These are phyloP conservation scores for Hypomontagnella submonticulosa DNA, from an alignment of 495 filamentous ascomycete genomes.

Conservation along the genomic window DNA sequence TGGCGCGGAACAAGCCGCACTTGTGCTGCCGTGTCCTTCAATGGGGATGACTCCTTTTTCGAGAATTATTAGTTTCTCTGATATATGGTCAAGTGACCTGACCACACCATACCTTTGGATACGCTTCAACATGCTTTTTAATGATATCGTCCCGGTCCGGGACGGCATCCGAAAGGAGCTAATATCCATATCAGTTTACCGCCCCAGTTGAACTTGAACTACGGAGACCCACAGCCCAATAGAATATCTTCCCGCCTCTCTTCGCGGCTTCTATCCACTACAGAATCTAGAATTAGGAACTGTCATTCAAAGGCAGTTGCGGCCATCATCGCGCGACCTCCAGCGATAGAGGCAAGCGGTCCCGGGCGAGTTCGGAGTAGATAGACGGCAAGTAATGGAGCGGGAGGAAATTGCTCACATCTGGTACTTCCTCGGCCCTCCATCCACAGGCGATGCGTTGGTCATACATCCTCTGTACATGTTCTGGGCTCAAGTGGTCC, in stretches of 20 bases:
- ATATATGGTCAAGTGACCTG: conserved; percentile 1
- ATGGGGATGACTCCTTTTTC: conserved; percentile 39
- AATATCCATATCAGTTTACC: conserved; percentile 17
- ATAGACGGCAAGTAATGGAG: too few species aligned
- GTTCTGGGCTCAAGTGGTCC: conserved; percentile 50
- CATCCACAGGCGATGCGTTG: conserved; percentile 57
- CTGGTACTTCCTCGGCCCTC: conserved; percentile 46
- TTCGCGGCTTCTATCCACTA: conserved; percentile 43
- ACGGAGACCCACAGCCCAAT: conserved; percentile 46
- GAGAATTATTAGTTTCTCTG: conserved; percentile 18
- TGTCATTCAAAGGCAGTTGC: conserved; percentile 8
- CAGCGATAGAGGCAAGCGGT: neutral
- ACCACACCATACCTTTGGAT: conserved; percentile 39
- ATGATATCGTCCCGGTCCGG: conserved; percentile 40
- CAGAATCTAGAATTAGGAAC: conserved; percentile 13
- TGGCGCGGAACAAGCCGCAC: conserved; percentile 45
- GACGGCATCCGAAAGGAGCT: conserved; percentile 45
- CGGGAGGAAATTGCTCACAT: conserved; percentile 16
- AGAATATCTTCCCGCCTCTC: conserved; percentile 47
- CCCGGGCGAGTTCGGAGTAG: too few species aligned
- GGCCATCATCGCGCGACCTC: conserved; percentile 4
- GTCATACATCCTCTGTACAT: conserved; percentile 50
- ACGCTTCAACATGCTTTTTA: conserved; percentile 37
- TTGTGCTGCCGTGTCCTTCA: conserved; percentile 48
- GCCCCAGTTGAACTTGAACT: conserved; percentile 1